Evolutionary conservation across 2,329 filamentous ascomycete species (phyloP).

Genomic region (Fusarium oligoseptatum): DNA sequence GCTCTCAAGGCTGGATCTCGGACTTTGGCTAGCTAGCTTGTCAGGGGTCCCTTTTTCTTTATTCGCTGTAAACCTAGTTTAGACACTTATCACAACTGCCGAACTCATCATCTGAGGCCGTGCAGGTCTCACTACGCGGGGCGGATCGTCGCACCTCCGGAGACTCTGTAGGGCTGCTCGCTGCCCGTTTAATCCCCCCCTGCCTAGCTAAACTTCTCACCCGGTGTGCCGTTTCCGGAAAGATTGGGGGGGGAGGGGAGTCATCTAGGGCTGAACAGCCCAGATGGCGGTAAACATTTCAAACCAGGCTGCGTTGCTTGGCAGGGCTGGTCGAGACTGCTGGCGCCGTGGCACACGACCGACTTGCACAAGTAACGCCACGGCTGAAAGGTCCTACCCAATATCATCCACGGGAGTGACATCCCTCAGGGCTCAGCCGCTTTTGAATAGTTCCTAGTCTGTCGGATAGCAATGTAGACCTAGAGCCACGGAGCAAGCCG

Average conservation of each 20-base stretch:
- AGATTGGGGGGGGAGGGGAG: neutral
- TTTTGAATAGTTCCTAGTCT: constrained; percentile 21
- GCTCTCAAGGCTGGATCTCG: constrained; percentile 39
- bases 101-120: constrained; percentile 9
- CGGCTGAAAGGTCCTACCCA: constrained; percentile 17
- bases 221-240: constrained; percentile 32
- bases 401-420: constrained; percentile 22
- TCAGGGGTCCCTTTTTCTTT: constrained; percentile 19
- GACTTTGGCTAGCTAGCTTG: neutral
- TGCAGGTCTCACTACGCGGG: constrained; percentile 19
- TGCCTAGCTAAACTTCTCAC: constrained; percentile 6
- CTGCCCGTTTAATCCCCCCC: neutral
- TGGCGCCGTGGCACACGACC: constrained; percentile 12
- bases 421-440: constrained; percentile 17
- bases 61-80: neutral
- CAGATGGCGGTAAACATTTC: constrained; percentile 17
- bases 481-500: constrained; percentile 15
- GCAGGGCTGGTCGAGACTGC: constrained; percentile 21
- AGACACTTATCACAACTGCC: constrained; percentile 22
- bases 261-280: neutral
- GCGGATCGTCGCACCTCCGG: neutral
- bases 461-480: neutral
- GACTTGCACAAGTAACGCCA: constrained; percentile 25
- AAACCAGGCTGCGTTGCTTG: constrained; percentile 6
- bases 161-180: constrained; percentile 2